A percentile compares a stretch with the other conserved stretches of the same genome.
Conservation (phyloP, 73 alveolate genomes). For the Paramecium pentaurelia region DNA sequence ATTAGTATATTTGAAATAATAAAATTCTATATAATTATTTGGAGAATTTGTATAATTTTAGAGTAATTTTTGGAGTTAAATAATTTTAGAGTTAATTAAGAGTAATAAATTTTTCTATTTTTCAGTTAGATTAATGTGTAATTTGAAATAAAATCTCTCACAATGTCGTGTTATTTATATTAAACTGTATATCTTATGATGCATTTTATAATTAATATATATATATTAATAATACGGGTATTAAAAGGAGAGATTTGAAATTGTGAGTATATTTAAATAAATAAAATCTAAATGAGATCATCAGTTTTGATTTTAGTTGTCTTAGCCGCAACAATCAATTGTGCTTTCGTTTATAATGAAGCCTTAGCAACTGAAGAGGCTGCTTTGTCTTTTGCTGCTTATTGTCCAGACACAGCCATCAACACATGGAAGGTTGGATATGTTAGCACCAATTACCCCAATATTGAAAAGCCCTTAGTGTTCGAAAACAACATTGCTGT, state of each 20-base stretch:
- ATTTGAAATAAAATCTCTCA: neutral
- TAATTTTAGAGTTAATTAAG: no score
- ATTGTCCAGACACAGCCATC: neutral
- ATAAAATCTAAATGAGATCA: neutral
- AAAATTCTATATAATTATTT: neutral
- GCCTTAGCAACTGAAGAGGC: constrained; percentile 22
- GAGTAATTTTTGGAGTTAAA: no score
- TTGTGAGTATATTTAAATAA: neutral
- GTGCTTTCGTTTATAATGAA: neutral
- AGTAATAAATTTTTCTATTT: neutral
- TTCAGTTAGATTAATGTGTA: neutral
- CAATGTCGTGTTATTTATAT: neutral
- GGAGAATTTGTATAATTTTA: neutral
- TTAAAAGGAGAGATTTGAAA: neutral
- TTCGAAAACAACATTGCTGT: neutral
- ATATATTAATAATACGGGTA: neutral
- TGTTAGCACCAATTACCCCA: neutral
- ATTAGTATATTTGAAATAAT: no score
- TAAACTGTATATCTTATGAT: neutral
- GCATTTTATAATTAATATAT: neutral
- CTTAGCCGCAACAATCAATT: neutral
- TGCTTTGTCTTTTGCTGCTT: constrained; percentile 32
- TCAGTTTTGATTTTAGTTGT: neutral
- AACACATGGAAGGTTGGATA: neutral
- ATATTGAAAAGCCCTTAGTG: neutral